Percentiles rank a stretch among this genome's conserved stretches.
Evolutionary conservation across 202 grass and related monocot genomes (phyloP).

Genomic region (Zoysia matrella): DNA sequence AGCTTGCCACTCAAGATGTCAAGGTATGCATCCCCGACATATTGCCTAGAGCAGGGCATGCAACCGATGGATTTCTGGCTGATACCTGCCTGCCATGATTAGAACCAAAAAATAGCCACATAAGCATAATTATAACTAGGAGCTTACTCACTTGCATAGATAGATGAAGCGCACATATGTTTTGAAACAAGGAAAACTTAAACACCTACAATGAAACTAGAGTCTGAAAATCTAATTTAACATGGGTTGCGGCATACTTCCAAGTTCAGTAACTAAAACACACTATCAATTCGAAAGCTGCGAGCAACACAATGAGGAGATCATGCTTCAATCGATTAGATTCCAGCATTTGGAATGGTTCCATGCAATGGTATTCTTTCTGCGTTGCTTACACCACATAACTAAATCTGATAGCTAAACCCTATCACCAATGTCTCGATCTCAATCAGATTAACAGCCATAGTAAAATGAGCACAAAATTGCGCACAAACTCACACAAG

Average conservation of each 20-base stretch:
- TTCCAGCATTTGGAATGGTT: neutral
- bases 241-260: neutral
- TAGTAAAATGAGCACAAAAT: neutral
- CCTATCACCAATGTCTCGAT: neutral
- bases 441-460: neutral
- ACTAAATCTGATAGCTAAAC: neutral
- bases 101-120: neutral
- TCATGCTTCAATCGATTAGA: neutral
- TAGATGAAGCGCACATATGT: neutral
- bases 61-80: constrained; percentile 39
- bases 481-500: neutral
- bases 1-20: neutral
- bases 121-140: neutral
- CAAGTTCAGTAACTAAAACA: neutral
- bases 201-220: neutral
- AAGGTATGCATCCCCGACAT: constrained; percentile 38
- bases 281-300: neutral
- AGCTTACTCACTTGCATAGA: neutral
- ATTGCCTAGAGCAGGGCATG: constrained; percentile 50
- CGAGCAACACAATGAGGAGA: neutral
- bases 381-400: neutral
- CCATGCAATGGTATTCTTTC: neutral
- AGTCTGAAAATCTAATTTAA: constrained; percentile 12
- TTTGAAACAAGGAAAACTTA: neutral
- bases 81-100: constrained; percentile 30